These are phyloP conservation scores for Cajanus cajan DNA, from an alignment of 306 rosid species.

Conservation along the genomic window DNA sequence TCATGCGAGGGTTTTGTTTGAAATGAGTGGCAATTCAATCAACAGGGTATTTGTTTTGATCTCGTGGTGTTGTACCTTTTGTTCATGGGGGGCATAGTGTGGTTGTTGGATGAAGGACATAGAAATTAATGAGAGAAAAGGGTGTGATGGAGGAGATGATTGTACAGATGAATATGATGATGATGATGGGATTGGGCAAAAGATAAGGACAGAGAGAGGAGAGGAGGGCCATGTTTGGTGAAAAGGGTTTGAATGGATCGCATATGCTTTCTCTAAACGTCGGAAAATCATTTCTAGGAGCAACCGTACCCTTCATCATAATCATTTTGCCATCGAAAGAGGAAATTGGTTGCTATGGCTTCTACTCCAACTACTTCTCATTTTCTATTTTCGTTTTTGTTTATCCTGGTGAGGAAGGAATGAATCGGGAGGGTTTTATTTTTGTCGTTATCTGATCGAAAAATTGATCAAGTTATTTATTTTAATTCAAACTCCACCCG, in stretches of 20 bases:
- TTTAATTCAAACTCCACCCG: too few species aligned
- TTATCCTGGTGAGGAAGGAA: too few species aligned
- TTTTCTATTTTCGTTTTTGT: background rate
- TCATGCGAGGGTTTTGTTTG: background rate
- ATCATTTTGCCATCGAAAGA: background rate
- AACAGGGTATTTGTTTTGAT: background rate
- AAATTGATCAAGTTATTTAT: too few species aligned
- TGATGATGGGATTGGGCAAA: constrained; percentile 1
- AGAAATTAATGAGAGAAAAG: background rate
- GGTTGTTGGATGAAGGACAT: constrained; percentile 23
- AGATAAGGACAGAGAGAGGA: constrained; percentile 19
- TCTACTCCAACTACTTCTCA: background rate
- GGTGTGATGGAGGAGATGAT: constrained; percentile 21
- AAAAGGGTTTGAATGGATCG: constrained; percentile 38
- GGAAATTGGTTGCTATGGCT: background rate
- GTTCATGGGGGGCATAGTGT: background rate
- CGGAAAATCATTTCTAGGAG: constrained; percentile 22
- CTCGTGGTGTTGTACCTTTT: background rate
- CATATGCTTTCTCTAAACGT: constrained; percentile 32
- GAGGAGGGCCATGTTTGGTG: background rate
- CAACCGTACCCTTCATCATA: background rate
- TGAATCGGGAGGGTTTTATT: too few species aligned
- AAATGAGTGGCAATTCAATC: background rate
- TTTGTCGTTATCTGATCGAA: too few species aligned
- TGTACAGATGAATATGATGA: constrained; percentile 21